Base-by-base conservation (phyloP, 345 rosid genomes). In the Eutrema japonicum region DNA sequence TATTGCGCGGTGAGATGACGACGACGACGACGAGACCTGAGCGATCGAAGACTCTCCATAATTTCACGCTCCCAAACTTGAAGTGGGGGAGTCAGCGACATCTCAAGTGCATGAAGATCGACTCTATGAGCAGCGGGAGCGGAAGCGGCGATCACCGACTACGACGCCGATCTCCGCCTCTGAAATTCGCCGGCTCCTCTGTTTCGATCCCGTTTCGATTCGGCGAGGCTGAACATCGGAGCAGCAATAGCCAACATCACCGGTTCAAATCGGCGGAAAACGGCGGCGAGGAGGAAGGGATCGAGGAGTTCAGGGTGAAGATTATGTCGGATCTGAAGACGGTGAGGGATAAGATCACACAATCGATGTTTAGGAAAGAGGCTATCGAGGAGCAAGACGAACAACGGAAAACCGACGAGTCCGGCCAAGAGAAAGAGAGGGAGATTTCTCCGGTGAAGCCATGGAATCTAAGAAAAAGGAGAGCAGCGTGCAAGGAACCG, bases 391-490 rank as follows among this genome's bases (percentile, higher is more conserved):
- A 69, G 7, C 53, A 68, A 10, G 79, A 78, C 8, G 78, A 74
- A 10, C 63, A 66, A 4, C 61, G 60, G 29, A 41, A 64, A 30
- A 53, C 55, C 63, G 69, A 51, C 13, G 79, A 32, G 50, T 41
- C 36, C 47, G 76, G 75, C 16, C 66, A 62, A 42, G 80, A 78
- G 43, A 74, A 76, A 27, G 82, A 77, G 55, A 76, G 64, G 29
- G 82, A 81, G 30, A 60, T 78, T 29, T 64, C 80, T 38, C 65
- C 78, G 66, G 75, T 30, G 27, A 83, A 80, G 81, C 96, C 90
- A 27, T 93, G 97, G 98, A 93, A 90, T 77, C 86, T 93, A 65
- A 83, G 97, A 62, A 93, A 89, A 7, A 81, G 96, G 68, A 83
- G 89, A 72, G 83, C 89, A 5, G 88, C 90, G 8, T 86, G 88